Evolutionary conservation across 164 flowering plant genomes (phyloP).

Genomic region (Stephania cephalantha): DNA sequence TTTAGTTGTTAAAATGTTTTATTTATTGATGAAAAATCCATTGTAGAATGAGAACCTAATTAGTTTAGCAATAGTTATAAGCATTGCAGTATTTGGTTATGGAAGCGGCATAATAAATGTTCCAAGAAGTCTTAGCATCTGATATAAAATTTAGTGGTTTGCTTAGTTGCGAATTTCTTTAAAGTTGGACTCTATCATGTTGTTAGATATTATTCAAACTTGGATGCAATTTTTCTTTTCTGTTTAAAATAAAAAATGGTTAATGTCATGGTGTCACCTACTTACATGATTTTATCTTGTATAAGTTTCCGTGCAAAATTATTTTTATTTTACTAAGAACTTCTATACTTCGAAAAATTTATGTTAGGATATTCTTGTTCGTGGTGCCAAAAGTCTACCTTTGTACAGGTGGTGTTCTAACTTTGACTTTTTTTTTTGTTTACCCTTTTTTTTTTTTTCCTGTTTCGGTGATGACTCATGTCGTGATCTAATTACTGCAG

Average conservation of each 20-base stretch:
- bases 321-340: not conserved
- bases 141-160: not conserved
- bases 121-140: not conserved
- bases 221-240: not conserved
- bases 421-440: slow-evolving; percentile 6
- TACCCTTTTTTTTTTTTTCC: not conserved
- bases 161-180: too few species aligned
- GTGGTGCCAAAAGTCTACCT: slow-evolving; percentile 70
- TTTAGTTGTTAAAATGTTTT: not conserved
- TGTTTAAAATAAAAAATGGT: not conserved
- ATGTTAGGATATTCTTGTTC: slow-evolving; percentile 66
- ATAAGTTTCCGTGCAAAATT: not conserved
- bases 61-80: not conserved
- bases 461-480: slow-evolving; percentile 18
- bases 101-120: not conserved
- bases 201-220: not conserved
- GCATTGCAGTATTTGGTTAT: not conserved
- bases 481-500: slow-evolving; percentile 39
- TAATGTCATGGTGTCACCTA: not conserved
- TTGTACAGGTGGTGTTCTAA: slow-evolving; percentile 65
- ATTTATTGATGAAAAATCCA: not conserved
- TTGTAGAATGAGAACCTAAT: not conserved
- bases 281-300: not conserved
- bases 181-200: not conserved
- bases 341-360: not conserved